Conservation (phyloP, 2,329 filamentous ascomycete genomes). For the Phoma herbarum region DNA sequence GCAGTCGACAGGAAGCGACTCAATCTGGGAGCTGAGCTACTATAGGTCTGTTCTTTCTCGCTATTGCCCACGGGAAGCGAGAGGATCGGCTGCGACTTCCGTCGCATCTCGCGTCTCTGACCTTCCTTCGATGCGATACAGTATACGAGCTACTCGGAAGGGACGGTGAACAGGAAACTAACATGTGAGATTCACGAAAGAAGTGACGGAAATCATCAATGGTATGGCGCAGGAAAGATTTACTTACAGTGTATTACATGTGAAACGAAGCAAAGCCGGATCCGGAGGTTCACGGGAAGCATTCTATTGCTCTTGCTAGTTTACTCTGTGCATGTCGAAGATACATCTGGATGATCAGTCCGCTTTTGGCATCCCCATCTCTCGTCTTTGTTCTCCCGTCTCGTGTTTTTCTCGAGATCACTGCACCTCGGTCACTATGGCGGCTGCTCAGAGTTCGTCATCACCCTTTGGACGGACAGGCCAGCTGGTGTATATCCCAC, state of each 20-base stretch:
- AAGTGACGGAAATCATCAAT: not conserved
- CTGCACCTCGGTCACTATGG: conserved; percentile 3
- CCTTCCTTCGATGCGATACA: not conserved
- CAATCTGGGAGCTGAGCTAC: not conserved
- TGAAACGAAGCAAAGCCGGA: not conserved
- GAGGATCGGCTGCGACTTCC: not conserved
- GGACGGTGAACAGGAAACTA: not conserved
- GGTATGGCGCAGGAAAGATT: not conserved
- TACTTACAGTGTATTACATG: not conserved
- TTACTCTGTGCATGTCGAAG: not conserved
- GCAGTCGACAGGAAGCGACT: not conserved
- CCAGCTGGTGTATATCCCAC: not conserved
- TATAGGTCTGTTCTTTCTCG: not conserved
- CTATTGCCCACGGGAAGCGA: not conserved
- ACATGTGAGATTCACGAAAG: conserved; percentile 1
- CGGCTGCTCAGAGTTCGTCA: not conserved
- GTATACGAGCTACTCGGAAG: not conserved
- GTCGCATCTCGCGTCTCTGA: not conserved
- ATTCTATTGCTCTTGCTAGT: not conserved
- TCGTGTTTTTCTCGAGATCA: not conserved
- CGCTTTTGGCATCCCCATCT: not conserved
- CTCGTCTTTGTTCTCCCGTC: not conserved
- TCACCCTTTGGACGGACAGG: not conserved
- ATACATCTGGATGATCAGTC: not conserved
- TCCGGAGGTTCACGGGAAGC: not conserved